Percentiles rank a stretch among this genome's conserved stretches.
Evolutionary conservation across 1,284 basidiomycete genomes (phyloP).

Genomic region (Athelia sp.): DNA sequence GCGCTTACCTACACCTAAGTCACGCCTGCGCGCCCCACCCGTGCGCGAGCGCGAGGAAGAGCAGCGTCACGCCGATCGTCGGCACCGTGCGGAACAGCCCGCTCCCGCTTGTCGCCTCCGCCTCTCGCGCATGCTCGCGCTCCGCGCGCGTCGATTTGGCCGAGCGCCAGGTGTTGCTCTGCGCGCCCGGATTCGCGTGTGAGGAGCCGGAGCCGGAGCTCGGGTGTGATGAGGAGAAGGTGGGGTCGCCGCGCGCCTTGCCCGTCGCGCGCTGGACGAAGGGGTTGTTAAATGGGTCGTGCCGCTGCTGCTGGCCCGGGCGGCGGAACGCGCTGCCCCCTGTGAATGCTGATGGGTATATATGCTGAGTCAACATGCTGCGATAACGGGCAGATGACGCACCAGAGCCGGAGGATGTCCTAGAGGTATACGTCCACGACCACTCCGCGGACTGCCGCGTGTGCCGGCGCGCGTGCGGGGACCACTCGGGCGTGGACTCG

Average conservation of each 20-base stretch:
- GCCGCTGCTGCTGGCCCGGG: neutral
- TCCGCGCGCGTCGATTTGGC: neutral
- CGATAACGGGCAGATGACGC: slow-evolving; percentile 7
- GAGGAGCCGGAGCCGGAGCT: slow-evolving; percentile 9
- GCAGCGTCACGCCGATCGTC: neutral
- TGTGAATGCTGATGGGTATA: slow-evolving; percentile 8
- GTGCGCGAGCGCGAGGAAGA: neutral
- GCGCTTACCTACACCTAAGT: neutral
- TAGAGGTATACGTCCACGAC: neutral
- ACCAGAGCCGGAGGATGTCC: neutral
- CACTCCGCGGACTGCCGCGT: neutral
- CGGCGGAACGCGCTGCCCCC: slow-evolving; percentile 3
- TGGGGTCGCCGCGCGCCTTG: neutral
- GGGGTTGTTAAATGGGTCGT: slow-evolving; percentile 23
- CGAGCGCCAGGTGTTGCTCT: neutral
- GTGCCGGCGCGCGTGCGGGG: neutral
- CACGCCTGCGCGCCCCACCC: neutral
- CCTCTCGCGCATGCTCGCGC: neutral
- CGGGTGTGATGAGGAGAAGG: neutral
- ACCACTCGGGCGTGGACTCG: slow-evolving; percentile 16
- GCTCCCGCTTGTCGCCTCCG: neutral
- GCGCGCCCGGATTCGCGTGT: slow-evolving; percentile 13
- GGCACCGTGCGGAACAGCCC: neutral
- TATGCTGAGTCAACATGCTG: slow-evolving; percentile 10
- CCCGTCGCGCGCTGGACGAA: slow-evolving; percentile 25